These are phyloP conservation scores for Trichomonas tenax DNA, from an alignment of 208 protist species.

Conservation along the genomic window DNA sequence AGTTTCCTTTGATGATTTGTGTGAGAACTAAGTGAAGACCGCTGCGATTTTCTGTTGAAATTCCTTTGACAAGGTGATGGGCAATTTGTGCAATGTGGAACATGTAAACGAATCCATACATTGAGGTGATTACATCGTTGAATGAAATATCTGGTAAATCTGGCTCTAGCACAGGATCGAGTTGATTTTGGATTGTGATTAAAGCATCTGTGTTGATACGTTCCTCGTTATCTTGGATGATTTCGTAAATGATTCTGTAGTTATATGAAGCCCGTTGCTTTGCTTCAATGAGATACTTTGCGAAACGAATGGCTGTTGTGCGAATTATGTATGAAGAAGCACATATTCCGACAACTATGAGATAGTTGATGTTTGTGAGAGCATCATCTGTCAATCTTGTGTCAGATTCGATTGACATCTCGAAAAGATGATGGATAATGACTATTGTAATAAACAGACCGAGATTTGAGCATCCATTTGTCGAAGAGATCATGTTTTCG, in stretches of 20 bases:
- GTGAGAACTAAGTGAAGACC: not conserved
- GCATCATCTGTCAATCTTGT: not conserved
- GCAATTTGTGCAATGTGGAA: not conserved
- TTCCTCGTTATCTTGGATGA: not conserved
- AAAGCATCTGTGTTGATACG: not conserved
- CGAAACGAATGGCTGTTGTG: not conserved
- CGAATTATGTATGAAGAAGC: not conserved
- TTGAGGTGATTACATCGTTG: not conserved
- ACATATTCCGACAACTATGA: not conserved
- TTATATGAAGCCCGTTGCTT: not conserved
- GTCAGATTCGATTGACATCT: not conserved
- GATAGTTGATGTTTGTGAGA: not conserved
- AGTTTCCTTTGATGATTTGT: not conserved
- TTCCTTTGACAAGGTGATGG: not conserved
- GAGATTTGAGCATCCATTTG: not conserved
- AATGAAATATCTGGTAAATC: not conserved
- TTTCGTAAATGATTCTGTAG: not conserved
- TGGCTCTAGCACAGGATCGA: not conserved
- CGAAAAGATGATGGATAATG: not conserved
- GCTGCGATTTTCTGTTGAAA: not conserved
- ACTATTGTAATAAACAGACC: not conserved
- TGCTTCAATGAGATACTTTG: not conserved
- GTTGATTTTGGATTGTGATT: not conserved
- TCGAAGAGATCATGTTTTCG: not conserved
- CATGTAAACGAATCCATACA: not conserved